phyloP scores from a whole-genome alignment of 176 grass and related monocot genomes.

The Oryza meyeriana region DNA sequence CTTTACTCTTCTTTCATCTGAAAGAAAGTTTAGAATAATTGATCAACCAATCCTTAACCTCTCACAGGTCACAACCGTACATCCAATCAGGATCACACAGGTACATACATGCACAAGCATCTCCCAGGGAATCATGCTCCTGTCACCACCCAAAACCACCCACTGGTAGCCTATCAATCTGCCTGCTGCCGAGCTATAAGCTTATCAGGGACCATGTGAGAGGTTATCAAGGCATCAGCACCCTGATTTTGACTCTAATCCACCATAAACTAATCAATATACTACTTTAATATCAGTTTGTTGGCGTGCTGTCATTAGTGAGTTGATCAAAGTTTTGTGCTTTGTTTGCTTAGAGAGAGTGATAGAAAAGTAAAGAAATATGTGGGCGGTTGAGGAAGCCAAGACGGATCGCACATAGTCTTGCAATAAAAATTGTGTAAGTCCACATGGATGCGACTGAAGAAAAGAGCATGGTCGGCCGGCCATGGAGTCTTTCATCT shows the following conservation, averaged over 20 bases:
- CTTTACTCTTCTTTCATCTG: background rate
- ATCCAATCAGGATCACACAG: background rate
- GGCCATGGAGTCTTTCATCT: background rate
- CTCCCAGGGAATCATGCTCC: conserved; percentile 19
- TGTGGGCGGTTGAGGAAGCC: background rate
- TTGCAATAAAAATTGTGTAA: background rate
- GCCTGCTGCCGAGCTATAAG: background rate
- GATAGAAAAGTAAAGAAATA: background rate
- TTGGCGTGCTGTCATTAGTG: background rate
- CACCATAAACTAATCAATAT: background rate
- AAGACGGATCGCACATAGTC: conserved; percentile 9
- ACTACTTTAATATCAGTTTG: background rate
- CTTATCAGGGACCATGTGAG: conserved; percentile 26
- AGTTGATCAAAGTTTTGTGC: background rate
- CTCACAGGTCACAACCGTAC: background rate
- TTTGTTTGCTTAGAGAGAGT: background rate
- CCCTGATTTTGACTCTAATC: conserved; percentile 19
- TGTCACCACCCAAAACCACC: background rate
- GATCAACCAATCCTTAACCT: conserved; percentile 14
- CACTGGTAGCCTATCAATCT: background rate
- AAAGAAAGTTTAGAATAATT: background rate
- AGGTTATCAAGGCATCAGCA: conserved; percentile 13
- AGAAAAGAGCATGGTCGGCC: conserved; percentile 17
- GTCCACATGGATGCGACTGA: conserved; percentile 7
- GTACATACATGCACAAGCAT: background rate